Percentiles rank a stretch among this genome's conserved stretches.
These are phyloP conservation scores for Rhizopus stolonifer DNA, from an alignment of 371 early-diverging fungal genomes.

Conservation along the genomic window DNA sequence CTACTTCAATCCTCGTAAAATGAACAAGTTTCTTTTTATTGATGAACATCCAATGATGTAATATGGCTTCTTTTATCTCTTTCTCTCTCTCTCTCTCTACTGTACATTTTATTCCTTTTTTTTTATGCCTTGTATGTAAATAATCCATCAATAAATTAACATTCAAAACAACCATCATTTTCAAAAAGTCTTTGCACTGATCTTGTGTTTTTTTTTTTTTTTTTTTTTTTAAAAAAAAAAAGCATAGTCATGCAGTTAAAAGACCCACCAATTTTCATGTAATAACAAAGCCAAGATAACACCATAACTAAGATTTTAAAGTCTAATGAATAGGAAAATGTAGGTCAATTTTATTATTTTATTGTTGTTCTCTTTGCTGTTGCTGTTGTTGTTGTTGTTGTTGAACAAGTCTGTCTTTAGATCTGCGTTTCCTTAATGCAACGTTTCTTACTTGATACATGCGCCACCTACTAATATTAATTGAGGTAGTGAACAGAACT, in stretches of 20 bases:
- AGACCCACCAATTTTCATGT: too few species aligned
- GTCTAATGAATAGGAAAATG: too few species aligned
- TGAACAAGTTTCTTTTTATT: conserved; percentile 55
- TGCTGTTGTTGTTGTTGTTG: conserved; percentile 1
- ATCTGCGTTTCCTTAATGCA: conserved; percentile 14
- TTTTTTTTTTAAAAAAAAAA: not conserved
- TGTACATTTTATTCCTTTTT: not conserved
- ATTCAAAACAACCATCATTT: not conserved
- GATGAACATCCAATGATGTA: conserved; percentile 47
- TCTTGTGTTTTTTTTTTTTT: not conserved
- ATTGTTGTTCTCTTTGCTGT: not conserved
- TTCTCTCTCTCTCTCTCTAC: not conserved
- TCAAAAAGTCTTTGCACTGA: too few species aligned
- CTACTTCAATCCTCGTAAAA: conserved; percentile 53
- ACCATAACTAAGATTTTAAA: too few species aligned
- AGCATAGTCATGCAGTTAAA: too few species aligned
- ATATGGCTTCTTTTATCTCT: not conserved
- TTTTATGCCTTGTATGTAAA: not conserved
- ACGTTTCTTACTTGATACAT: conserved; percentile 8
- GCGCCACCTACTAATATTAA: conserved; percentile 62
- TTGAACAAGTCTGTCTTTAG: conserved; percentile 2
- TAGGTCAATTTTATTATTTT: too few species aligned
- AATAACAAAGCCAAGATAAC: too few species aligned
- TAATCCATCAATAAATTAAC: not conserved
- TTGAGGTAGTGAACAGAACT: conserved; percentile 55